Conservation (phyloP, 2,329 filamentous ascomycete genomes). For the Stenocarpella maydis region DNA sequence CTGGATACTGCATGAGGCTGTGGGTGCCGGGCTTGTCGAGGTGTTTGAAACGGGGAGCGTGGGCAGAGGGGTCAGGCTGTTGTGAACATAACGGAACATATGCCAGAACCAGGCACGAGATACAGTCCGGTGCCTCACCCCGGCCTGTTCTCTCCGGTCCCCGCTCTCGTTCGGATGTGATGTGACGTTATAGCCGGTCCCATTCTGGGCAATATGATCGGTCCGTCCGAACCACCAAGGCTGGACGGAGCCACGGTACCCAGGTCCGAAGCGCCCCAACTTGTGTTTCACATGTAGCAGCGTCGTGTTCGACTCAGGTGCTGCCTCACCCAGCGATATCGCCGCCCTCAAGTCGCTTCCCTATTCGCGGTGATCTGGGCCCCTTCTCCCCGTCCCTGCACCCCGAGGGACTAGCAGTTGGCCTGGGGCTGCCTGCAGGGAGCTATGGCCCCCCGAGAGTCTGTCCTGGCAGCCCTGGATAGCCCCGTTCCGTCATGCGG, state of each 20-base stretch:
- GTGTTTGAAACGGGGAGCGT: constrained; percentile 79
- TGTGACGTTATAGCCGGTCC: constrained; percentile 15
- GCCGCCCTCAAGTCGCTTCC: background rate
- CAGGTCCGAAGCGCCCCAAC: constrained; percentile 1
- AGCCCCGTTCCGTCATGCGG: constrained; percentile 17
- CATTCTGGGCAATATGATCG: constrained; percentile 23
- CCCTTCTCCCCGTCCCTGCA: background rate
- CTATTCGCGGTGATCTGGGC: background rate
- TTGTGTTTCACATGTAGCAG: constrained; percentile 12
- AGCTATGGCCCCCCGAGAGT: constrained; percentile 2
- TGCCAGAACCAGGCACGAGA: background rate
- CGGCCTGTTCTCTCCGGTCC: background rate
- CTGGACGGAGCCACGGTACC: constrained; percentile 18
- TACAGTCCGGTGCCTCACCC: constrained; percentile 1
- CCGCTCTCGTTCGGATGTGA: constrained; percentile 24
- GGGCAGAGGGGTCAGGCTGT: constrained; percentile 68
- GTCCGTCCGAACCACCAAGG: constrained; percentile 19
- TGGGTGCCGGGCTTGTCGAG: constrained; percentile 75
- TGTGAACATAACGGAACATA: constrained; percentile 37
- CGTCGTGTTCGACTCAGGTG: background rate
- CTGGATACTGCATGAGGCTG: constrained; percentile 75
- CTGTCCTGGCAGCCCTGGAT: constrained; percentile 6
- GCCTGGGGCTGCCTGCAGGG: constrained; percentile 2
- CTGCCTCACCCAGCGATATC: constrained; percentile 6
- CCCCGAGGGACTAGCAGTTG: background rate